Percentiles rank a stretch among this genome's conserved stretches.
These are phyloP conservation scores for Paraphysoderma sedebokerense DNA, from an alignment of 371 early-diverging fungal genomes.

Conservation along the genomic window DNA sequence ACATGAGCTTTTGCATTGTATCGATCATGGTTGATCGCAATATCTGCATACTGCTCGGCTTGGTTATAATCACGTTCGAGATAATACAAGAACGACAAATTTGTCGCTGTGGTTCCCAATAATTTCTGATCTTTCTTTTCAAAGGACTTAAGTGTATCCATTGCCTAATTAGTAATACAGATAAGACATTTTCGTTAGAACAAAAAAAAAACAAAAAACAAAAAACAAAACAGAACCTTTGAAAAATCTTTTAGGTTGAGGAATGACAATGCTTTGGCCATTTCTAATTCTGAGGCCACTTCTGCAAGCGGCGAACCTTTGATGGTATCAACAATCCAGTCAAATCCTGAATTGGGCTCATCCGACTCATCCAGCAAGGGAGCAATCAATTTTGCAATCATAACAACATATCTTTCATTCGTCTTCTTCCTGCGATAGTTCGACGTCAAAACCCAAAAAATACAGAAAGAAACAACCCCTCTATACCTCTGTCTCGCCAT, in stretches of 20 bases:
- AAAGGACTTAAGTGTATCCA: constrained; percentile 23
- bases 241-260: constrained; percentile 22
- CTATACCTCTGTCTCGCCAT: constrained; percentile 17
- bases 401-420: constrained; percentile 17
- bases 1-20: constrained; percentile 33
- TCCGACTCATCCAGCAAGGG: constrained; percentile 10
- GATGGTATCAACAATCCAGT: constrained; percentile 25
- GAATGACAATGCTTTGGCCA: constrained; percentile 29
- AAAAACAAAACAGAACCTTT: constrained; percentile 6
- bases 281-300: constrained; percentile 27
- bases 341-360: constrained; percentile 17
- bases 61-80: constrained; percentile 24
- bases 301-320: constrained; percentile 20
- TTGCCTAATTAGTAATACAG: constrained; percentile 11
- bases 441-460: not conserved
- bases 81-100: constrained; percentile 27
- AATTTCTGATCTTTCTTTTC: constrained; percentile 25
- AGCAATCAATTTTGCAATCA: constrained; percentile 26
- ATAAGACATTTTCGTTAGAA: not conserved
- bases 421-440: constrained; percentile 7
- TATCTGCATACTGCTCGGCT: constrained; percentile 26
- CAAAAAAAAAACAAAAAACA: no score
- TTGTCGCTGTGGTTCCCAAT: constrained; percentile 26
- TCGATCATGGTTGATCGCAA: constrained; percentile 20
- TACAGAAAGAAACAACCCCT: not conserved